A percentile compares a stretch with the other conserved stretches of the same genome.
phyloP scores from a whole-genome alignment of 2,329 filamentous ascomycete species.

The Aspergillus sp. region DNA sequence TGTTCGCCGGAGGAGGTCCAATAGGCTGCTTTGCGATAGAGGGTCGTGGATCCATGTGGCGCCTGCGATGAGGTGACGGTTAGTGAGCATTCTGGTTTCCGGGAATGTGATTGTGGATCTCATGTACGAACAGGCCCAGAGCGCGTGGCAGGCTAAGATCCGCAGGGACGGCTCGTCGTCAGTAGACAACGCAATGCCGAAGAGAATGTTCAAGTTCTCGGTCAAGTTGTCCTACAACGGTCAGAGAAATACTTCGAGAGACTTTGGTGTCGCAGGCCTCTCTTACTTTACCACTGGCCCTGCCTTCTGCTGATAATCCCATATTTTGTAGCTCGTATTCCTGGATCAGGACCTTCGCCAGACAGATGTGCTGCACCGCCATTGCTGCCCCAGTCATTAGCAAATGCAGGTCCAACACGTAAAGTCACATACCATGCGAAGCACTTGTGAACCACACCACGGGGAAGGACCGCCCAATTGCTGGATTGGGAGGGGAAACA shows the following conservation, averaged over 20 bases:
- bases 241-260: background rate
- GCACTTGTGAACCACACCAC: slow-evolving; percentile 32
- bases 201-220: slow-evolving; percentile 28
- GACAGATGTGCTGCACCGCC: slow-evolving; percentile 32
- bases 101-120: background rate
- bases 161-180: slow-evolving; percentile 33
- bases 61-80: slow-evolving; percentile 13
- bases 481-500: slow-evolving; percentile 24
- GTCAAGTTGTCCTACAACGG: slow-evolving; percentile 21
- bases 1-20: slow-evolving; percentile 21
- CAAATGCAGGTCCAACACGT: background rate
- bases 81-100: background rate
- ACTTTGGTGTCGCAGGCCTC: slow-evolving; percentile 20
- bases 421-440: slow-evolving; percentile 27
- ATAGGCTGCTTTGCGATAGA: slow-evolving; percentile 20
- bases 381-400: slow-evolving; percentile 20
- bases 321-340: slow-evolving; percentile 21
- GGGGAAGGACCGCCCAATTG: slow-evolving; percentile 29
- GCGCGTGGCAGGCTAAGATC: slow-evolving; percentile 32
- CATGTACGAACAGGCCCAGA: slow-evolving; percentile 28
- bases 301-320: slow-evolving; percentile 6
- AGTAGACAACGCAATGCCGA: slow-evolving; percentile 31
- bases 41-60: slow-evolving; percentile 31
- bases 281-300: slow-evolving; percentile 14
- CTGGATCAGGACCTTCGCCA: slow-evolving; percentile 29